These are phyloP conservation scores for Cyclotella sp. DNA, from an alignment of 108 stramenopile genomes.

Conservation along the genomic window DNA sequence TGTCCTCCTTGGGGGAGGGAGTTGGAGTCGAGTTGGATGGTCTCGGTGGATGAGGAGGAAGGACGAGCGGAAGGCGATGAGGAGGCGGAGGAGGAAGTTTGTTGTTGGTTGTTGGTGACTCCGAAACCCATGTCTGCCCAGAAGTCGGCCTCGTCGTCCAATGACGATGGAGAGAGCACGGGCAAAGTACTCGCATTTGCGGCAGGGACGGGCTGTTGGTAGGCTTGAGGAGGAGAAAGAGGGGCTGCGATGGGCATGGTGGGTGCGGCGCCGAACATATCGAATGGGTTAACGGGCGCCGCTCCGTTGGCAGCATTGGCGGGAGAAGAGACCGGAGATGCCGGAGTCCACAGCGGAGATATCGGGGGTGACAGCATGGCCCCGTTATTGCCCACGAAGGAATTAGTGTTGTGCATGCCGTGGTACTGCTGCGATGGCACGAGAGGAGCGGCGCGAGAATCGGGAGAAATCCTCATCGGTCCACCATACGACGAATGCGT, in stretches of 20 bases:
- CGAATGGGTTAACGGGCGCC: conserved; percentile 19
- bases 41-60: neutral
- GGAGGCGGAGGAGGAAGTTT: neutral
- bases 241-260: neutral
- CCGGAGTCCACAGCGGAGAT: conserved; percentile 31
- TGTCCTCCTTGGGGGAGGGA: conserved; percentile 37
- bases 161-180: neutral
- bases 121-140: conserved; percentile 45
- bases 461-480: conserved; percentile 12
- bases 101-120: neutral
- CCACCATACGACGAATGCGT: neutral
- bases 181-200: neutral
- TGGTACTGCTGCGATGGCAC: neutral
- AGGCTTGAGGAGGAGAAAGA: neutral
- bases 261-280: conserved; percentile 17
- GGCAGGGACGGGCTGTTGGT: neutral
- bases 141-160: conserved; percentile 24
- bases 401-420: neutral
- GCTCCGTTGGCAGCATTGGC: neutral
- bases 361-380: conserved; percentile 24
- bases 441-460: neutral
- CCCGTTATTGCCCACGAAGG: neutral
- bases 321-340: conserved; percentile 22
- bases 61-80: neutral
- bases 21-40: conserved; percentile 20